Conservation (phyloP, 2,329 filamentous ascomycete species). For the Fusarium euwallaceae region DNA sequence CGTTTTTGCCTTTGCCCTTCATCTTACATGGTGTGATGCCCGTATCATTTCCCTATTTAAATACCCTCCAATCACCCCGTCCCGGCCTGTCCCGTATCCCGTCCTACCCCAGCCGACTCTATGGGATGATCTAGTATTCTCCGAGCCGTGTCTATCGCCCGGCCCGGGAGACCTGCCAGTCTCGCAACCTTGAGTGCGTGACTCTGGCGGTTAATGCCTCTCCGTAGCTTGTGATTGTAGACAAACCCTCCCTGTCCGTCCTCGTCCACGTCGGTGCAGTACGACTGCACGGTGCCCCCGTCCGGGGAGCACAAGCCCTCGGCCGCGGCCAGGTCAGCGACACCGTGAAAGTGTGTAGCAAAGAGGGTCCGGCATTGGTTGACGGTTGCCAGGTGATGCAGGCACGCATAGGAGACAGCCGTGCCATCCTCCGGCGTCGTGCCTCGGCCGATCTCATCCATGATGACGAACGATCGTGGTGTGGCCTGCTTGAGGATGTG, state of each 20-base stretch:
- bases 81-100: constrained; percentile 14
- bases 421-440: constrained; percentile 94
- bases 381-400: constrained; percentile 84
- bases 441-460: constrained; percentile 97
- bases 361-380: constrained; percentile 88
- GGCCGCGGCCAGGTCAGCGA: constrained; percentile 80
- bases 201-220: constrained; percentile 86
- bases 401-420: constrained; percentile 88
- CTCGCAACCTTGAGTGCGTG: constrained; percentile 96
- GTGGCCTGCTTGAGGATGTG: constrained; percentile 90
- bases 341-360: constrained; percentile 91
- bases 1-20: constrained; percentile 14
- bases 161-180: constrained; percentile 83
- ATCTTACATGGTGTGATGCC: constrained; percentile 32
- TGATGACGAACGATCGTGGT: constrained; percentile 88
- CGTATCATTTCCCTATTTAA: constrained; percentile 16
- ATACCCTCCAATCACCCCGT: constrained; percentile 10
- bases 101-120: neutral
- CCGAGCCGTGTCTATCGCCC: constrained; percentile 76
- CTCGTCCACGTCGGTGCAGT: constrained; percentile 92
- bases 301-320: constrained; percentile 57
- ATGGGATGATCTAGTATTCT: constrained; percentile 61
- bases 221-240: constrained; percentile 85
- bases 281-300: constrained; percentile 71
- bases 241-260: constrained; percentile 78